phyloP scores from a whole-genome alignment of 768 basidiomycete species.

The Gymnopilus dilepis region DNA sequence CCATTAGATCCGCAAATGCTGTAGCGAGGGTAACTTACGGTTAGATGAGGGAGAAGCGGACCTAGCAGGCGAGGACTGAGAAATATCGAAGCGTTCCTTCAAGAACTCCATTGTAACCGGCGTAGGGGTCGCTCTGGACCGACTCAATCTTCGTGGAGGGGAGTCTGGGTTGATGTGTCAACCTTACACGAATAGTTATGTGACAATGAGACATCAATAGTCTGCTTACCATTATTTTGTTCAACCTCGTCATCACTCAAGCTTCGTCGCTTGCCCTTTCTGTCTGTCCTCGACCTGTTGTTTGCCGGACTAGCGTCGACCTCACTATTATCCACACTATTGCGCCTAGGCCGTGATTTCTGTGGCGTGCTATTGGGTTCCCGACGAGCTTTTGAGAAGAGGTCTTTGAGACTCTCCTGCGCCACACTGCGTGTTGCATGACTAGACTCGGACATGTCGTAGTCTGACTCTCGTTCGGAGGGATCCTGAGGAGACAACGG shows the following conservation, averaged over 20 bases:
- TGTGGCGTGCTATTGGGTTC: slow-evolving; percentile 70
- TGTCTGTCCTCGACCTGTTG: slow-evolving; percentile 42
- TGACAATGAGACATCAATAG: slow-evolving; percentile 5
- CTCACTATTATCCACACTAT: slow-evolving; percentile 65
- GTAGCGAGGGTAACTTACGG: slow-evolving; percentile 10
- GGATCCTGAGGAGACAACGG: slow-evolving; percentile 35
- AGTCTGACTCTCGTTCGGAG: slow-evolving; percentile 63
- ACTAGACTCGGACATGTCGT: slow-evolving; percentile 51
- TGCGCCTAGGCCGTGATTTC: slow-evolving; percentile 50
- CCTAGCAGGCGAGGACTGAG: slow-evolving; percentile 4
- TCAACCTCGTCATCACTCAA: slow-evolving; percentile 74
- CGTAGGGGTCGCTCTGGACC: slow-evolving; percentile 45
- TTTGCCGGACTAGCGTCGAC: slow-evolving; percentile 59
- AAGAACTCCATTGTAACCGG: slow-evolving; percentile 44
- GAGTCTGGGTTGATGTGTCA: slow-evolving; percentile 10
- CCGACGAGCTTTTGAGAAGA: slow-evolving; percentile 70
- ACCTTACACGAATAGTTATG: background rate
- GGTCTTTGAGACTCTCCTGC: slow-evolving; percentile 62
- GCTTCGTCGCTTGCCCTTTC: slow-evolving; percentile 60
- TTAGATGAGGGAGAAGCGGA: slow-evolving; percentile 4
- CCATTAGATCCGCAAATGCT: background rate
- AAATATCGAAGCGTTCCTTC: slow-evolving; percentile 46
- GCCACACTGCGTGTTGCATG: slow-evolving; percentile 50
- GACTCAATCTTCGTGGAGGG: slow-evolving; percentile 35
- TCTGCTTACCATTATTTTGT: slow-evolving; percentile 51